Base-by-base conservation (phyloP, 169 alveolate species). In the Plasmodium yoelii region DNA sequence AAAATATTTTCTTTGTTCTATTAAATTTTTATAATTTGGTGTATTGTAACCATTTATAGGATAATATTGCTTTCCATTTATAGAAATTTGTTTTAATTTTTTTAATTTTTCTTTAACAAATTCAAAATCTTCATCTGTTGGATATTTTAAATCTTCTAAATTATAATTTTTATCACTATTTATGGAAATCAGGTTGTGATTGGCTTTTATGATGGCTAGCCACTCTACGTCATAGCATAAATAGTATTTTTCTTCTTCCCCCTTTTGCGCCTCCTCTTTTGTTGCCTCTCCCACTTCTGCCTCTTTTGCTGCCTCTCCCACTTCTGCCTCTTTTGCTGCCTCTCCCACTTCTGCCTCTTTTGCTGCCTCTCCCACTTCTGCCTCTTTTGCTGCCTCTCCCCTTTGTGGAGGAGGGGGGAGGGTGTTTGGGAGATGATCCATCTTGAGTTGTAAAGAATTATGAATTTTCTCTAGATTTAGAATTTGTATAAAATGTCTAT, bases 171-270 rank as follows among this genome's bases (percentile, higher is more conserved):
- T 75, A 44, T 47, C 51, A 55, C 73, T 22, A 39, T 47, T 55
- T 15, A 34, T 53, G 6, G 88, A 63, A 55, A 75, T 22, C 15
- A 75, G 55, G 12, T 75, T 65, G 18, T 75, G 88, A 39, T 75
- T 75, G 19, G 88, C 88, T 55, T 75, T 75, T 42, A 75, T 5
- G n/a, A 75, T 75, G 24, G 88, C 88, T 61, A 75, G 75, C 88
- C 88, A 75, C 34, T 75, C 88, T 42, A 47, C 13, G 55, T 75
- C 88, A 39, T 75, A 75, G 46, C 88, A 75, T 75, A 75, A 22
- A 55, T 63, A 63, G 5, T 19, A 46, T 39, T 63, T 19, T 53
- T 73, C 60, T 24, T 64, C 22, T 34, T 74, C 74, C 39, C n/a
- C n/a, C n/a, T n/a, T n/a, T n/a, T n/a, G n/a, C n/a, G n/a, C n/a